Evolutionary conservation across 441 rosid species (phyloP).

Genomic region (Corymbia citriodora): DNA sequence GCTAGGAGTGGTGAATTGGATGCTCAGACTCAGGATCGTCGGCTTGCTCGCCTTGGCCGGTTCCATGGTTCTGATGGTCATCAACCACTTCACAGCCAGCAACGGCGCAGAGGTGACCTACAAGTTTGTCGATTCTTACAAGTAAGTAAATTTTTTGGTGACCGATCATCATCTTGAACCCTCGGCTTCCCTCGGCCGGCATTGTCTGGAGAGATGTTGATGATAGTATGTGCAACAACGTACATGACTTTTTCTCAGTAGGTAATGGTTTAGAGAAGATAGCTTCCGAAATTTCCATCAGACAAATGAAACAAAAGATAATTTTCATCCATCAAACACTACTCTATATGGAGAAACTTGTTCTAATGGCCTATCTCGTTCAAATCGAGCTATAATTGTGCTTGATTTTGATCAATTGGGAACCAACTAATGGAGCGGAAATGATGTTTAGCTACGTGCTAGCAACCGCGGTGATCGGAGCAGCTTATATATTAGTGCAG

Average conservation of each 20-base stretch:
- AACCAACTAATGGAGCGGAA: background rate
- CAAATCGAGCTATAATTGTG: background rate
- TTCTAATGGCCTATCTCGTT: background rate
- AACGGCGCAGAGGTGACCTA: constrained; percentile 1
- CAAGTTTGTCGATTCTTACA: constrained; percentile 8
- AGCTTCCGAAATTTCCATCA: background rate
- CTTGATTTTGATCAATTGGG: background rate
- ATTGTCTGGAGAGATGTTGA: background rate
- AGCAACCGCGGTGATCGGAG: background rate
- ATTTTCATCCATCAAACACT: background rate
- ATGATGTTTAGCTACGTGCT: constrained; percentile 4
- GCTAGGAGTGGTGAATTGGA: background rate
- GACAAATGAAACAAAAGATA: background rate
- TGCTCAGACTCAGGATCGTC: constrained; percentile 1
- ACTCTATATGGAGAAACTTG: background rate
- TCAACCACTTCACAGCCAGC: background rate
- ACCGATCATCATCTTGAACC: background rate
- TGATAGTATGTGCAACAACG: background rate
- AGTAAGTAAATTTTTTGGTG: background rate
- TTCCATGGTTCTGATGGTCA: background rate
- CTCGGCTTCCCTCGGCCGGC: background rate
- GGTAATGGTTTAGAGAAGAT: background rate
- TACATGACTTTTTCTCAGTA: background rate
- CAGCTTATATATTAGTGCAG: constrained; percentile 9
- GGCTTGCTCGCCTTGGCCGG: background rate